Percentiles rank a stretch among this genome's conserved stretches.
These are phyloP conservation scores for Xerocomus brunneocitrinus DNA, from an alignment of 768 basidiomycete genomes.

Conservation along the genomic window DNA sequence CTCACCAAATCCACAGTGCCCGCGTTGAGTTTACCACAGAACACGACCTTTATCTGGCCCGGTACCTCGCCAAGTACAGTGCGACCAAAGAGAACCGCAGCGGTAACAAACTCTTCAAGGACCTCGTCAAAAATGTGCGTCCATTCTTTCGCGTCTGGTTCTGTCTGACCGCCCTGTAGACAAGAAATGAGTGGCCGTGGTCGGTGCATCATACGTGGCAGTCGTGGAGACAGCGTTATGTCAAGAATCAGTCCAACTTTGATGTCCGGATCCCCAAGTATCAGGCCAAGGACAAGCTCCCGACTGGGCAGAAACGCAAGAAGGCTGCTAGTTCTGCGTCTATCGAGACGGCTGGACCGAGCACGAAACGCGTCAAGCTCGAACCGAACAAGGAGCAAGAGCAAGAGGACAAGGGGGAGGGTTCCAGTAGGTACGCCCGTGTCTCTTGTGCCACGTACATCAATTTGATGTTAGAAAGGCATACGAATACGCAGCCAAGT, in stretches of 20 bases:
- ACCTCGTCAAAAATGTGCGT: constrained; percentile 45
- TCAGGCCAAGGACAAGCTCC: constrained; percentile 30
- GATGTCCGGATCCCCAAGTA: constrained; percentile 40
- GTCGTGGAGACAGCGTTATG: constrained; percentile 65
- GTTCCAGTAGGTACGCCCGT: constrained; percentile 3
- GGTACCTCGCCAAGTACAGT: constrained; percentile 48
- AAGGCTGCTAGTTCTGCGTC: not conserved
- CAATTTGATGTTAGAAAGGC: not conserved
- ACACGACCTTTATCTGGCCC: constrained; percentile 41
- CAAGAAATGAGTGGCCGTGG: constrained; percentile 46
- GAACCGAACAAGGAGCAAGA: not conserved
- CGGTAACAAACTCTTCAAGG: constrained; percentile 43
- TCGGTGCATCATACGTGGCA: constrained; percentile 47
- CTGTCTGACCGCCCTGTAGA: constrained; percentile 26
- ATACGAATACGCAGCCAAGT: not conserved
- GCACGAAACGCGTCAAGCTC: constrained; percentile 10
- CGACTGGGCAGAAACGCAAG: constrained; percentile 4
- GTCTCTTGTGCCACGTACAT: not conserved
- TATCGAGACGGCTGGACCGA: not conserved
- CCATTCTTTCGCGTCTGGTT: not conserved
- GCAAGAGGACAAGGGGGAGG: not conserved
- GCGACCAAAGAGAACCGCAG: constrained; percentile 38
- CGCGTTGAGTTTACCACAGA: constrained; percentile 32
- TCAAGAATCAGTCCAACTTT: constrained; percentile 39
- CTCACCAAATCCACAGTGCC: constrained; percentile 7